Base-by-base conservation (phyloP, 2,329 filamentous ascomycete species). In the Byssoonygena ceratinophila region DNA sequence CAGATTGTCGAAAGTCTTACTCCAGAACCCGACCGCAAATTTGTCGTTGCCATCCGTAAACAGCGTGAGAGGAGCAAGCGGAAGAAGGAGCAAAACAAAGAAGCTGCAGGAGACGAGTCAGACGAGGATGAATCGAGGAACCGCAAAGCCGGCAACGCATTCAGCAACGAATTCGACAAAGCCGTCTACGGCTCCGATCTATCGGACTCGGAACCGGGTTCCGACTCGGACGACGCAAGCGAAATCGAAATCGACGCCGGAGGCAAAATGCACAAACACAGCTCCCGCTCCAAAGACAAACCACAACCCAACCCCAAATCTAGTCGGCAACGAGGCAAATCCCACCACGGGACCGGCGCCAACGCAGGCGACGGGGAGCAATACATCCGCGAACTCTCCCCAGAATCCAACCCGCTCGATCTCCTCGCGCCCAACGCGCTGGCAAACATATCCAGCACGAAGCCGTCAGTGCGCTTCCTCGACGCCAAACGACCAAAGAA, bases 1-100 rank as follows among this genome's bases (percentile, higher is more conserved):
- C 84, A 91, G 1, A 70, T 81, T 27, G 80, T 98, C 11, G 87
- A 92, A 69, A 80, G 80, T 58, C 76, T 86, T 66, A 90, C 87
- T 54, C 91, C 90, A 2, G 87, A 94, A 62, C 80, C 81, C 20
- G 91, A 96, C 70, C 82, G 82, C 60, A 98, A 97, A 69, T 76
- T 98, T 52, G 84, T 98, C 37, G 78, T 83, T 63, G 96, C 97
- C 64, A 96, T 98, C 64, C 85, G 91, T 61, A 98, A 98, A 75
- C 89, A 87, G 32, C 87, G 89, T 67, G 91, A 97, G 68, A 81
- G 91, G 57, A 83, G 80, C 62, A 96, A 95, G 80, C 83, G 84
- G 70, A 90, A 89, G 77, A 94, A 89, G 77, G 85, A 85, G 43
- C 80, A 76, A 25, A 77, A 73, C 6, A 77, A 74, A 8, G 78